phyloP scores from a whole-genome alignment of 2,329 filamentous ascomycete genomes.

The Madurella fahalii region DNA sequence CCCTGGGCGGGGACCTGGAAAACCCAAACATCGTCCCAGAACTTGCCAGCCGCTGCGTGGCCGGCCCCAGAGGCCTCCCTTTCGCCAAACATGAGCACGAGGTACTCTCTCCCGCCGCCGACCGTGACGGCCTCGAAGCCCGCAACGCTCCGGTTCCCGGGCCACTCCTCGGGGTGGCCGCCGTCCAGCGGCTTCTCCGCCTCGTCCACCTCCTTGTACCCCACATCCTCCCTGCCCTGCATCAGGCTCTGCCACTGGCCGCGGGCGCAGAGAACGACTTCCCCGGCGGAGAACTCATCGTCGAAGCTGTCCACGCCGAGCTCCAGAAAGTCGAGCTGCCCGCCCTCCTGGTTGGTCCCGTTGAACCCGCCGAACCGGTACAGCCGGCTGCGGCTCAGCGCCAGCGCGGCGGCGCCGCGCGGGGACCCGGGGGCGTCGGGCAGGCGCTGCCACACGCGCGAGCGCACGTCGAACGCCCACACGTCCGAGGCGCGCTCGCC shows the following conservation, averaged over 20 bases:
- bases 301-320: slow-evolving; percentile 54
- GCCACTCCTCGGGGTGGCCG: slow-evolving; percentile 38
- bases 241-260: slow-evolving; percentile 51
- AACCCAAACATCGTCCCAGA: slow-evolving; percentile 59
- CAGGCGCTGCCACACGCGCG: slow-evolving; percentile 63
- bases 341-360: slow-evolving; percentile 65
- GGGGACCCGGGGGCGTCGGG: slow-evolving; percentile 62
- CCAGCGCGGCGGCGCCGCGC: slow-evolving; percentile 65
- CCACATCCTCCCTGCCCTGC: slow-evolving; percentile 29
- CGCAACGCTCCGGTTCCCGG: slow-evolving; percentile 50
- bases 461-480: slow-evolving; percentile 71
- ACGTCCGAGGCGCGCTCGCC: slow-evolving; percentile 57
- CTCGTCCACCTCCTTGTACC: slow-evolving; percentile 34
- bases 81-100: slow-evolving; percentile 60
- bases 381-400: slow-evolving; percentile 58
- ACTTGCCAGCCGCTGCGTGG: slow-evolving; percentile 49
- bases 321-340: slow-evolving; percentile 62
- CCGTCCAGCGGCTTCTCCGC: slow-evolving; percentile 15
- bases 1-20: slow-evolving; percentile 57
- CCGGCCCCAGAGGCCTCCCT: slow-evolving; percentile 44
- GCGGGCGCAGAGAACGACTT: slow-evolving; percentile 48
- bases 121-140: slow-evolving; percentile 53
- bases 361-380: slow-evolving; percentile 82
- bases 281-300: slow-evolving; percentile 43
- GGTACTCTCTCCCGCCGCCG: slow-evolving; percentile 58